Base-by-base conservation (phyloP, 257 asterid genomes). In the Solanum appendiculatum region DNA sequence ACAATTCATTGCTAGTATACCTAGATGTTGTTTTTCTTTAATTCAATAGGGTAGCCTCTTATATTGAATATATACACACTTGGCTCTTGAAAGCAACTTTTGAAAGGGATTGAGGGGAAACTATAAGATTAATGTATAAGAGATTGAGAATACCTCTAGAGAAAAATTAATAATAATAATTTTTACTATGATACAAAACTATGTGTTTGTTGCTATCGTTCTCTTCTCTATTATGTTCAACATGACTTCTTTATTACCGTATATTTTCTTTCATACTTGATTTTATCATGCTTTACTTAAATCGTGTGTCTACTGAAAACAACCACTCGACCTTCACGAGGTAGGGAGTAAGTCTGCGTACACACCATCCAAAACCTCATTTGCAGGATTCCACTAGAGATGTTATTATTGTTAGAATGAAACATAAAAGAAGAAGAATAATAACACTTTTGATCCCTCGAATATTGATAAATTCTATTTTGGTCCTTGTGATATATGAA, bases 1-100 rank as follows among this genome's bases (percentile, higher is more conserved):
- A 46, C 83, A 77, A 77, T 77, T 42, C n/a, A 42, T 40, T 77
- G 83, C 83, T 40, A 75, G n/a, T 13, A 33, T 13, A 13, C 78
- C n/a, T 70, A 72, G 11, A 34, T 72, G 25, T 34, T 18, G 14
- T 40, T 8, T 75, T 78, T 44, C 36, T 29, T 46, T 44, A 1
- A 16, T 44, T 44, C 64, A 78, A 44, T 46, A 78, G 36, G n/a
- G 5, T 78, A 44, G 84, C 84, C 64, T 27, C 84, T 44, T 44
- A 27, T 44, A 27, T 78, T 78, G 64, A 78, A 78, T 75, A 40
- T 23, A 23, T 75, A 27, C 27, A 25, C 63, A 78, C 44, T 78
- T 29, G 63, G 63, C 21, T 44, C 84, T 44, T 78, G 64, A 44
- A 78, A 44, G 64, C 64, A 44, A 78, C 40, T 25, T 16, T 78